These are phyloP conservation scores for Ceratobasidium papillatum DNA, from an alignment of 1,284 basidiomycete genomes.

Conservation along the genomic window DNA sequence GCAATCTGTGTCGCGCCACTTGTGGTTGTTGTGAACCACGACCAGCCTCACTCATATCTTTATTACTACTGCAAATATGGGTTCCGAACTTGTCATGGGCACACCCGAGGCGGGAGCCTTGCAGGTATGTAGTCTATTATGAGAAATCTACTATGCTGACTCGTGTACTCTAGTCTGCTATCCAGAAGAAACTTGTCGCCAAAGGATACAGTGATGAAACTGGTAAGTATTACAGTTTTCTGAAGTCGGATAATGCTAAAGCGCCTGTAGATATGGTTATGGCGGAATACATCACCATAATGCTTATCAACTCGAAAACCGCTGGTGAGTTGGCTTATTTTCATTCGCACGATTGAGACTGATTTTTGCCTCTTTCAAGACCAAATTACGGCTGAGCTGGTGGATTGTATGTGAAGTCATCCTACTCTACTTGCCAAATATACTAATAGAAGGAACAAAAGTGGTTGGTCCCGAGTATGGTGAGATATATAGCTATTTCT, in stretches of 20 bases:
- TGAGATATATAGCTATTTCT: slow-evolving; percentile 50
- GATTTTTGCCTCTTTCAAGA: slow-evolving; percentile 55
- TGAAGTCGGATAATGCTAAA: slow-evolving; percentile 11
- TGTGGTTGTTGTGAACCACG: slow-evolving; percentile 40
- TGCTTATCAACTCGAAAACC: slow-evolving; percentile 91
- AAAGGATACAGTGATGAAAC: slow-evolving; percentile 79
- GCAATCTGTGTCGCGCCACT: slow-evolving; percentile 14
- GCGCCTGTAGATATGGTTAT: slow-evolving; percentile 74
- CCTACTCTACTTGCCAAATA: background rate
- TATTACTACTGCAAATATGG: slow-evolving; percentile 57
- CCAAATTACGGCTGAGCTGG: slow-evolving; percentile 81
- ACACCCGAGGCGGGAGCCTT: slow-evolving; percentile 77
- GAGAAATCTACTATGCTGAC: slow-evolving; percentile 1
- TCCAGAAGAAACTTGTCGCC: slow-evolving; percentile 81
- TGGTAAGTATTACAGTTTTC: slow-evolving; percentile 58
- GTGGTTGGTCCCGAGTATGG: slow-evolving; percentile 84
- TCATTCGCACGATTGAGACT: background rate
- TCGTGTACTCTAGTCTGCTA: slow-evolving; percentile 65
- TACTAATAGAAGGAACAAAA: slow-evolving; percentile 48
- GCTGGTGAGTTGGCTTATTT: slow-evolving; percentile 60
- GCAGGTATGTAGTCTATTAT: slow-evolving; percentile 60
- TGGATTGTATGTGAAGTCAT: slow-evolving; percentile 69
- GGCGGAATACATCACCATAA: slow-evolving; percentile 91
- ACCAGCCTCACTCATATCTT: slow-evolving; percentile 38
- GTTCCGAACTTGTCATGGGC: slow-evolving; percentile 78